phyloP scores from a whole-genome alignment of 257 asterid genomes.

The Nemophila menziesii region DNA sequence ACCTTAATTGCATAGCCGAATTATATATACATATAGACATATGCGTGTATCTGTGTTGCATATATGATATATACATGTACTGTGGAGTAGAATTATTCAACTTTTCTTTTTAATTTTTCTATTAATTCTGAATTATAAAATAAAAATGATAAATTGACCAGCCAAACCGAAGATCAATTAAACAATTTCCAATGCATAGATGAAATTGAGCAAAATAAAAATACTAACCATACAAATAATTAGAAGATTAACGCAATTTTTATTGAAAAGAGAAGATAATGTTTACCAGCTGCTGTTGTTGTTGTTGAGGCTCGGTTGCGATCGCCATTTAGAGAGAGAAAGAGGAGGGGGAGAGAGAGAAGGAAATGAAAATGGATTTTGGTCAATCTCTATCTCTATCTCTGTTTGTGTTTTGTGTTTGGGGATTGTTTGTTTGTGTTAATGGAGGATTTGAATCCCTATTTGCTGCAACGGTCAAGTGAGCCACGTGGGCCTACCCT shows the following conservation, averaged over 20 bases:
- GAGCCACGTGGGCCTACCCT: conserved; percentile 22
- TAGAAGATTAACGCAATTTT: not conserved
- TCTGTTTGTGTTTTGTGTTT: not conserved
- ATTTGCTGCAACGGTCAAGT: conserved; percentile 32
- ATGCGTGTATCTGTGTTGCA: not conserved
- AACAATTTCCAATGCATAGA: not conserved
- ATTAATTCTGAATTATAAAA: not conserved
- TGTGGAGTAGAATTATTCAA: not conserved
- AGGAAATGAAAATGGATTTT: conserved; percentile 5
- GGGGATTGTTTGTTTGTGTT: not conserved
- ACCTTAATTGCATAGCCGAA: not conserved
- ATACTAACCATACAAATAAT: not conserved
- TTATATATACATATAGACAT: not conserved
- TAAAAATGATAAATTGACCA: not conserved
- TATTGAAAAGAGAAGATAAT: not conserved
- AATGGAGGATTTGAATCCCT: not conserved
- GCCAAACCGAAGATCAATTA: not conserved
- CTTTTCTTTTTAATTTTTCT: too few relatives aligned
- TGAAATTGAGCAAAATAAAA: not conserved
- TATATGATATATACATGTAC: not conserved
- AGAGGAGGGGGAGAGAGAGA: conserved; percentile 4
- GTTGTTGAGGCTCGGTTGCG: conserved; percentile 35
- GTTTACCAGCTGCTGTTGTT: conserved; percentile 40
- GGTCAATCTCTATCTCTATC: not conserved
- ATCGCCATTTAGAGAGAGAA: conserved; percentile 36